Percentiles rank a stretch among this genome's conserved stretches.
phyloP scores from a whole-genome alignment of 2,329 filamentous ascomycete genomes.

The Colletotrichum eremochloae region DNA sequence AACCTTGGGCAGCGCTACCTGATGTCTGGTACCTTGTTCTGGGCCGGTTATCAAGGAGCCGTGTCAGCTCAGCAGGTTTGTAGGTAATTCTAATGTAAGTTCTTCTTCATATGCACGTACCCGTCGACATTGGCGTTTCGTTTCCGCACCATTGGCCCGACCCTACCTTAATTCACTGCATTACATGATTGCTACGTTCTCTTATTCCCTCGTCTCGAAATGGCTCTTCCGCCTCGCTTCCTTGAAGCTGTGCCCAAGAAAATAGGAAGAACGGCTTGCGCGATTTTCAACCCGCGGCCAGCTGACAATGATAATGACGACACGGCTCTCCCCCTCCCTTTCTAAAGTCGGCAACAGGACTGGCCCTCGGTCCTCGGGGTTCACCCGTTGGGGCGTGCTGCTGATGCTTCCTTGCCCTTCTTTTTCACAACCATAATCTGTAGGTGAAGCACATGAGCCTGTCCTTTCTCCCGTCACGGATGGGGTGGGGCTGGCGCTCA shows the following conservation, averaged over 20 bases:
- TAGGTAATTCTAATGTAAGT: conserved; percentile 41
- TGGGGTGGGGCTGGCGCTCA: conserved; percentile 31
- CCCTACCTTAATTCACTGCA: conserved; percentile 22
- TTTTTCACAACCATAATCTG: not conserved
- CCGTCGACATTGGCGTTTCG: conserved; percentile 18
- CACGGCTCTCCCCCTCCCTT: conserved; percentile 10
- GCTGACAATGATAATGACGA: conserved; percentile 30
- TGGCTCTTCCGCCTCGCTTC: conserved; percentile 31
- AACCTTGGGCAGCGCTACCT: conserved; percentile 30
- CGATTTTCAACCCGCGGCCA: conserved; percentile 38
- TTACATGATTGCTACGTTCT: conserved; percentile 25
- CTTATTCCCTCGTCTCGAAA: conserved; percentile 18
- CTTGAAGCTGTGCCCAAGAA: conserved; percentile 27
- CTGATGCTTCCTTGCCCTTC: conserved; percentile 11
- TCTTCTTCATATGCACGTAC: conserved; percentile 32
- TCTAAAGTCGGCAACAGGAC: not conserved
- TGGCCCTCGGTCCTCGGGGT: conserved; percentile 15
- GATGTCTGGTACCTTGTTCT: conserved; percentile 32
- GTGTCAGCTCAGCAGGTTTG: conserved; percentile 28
- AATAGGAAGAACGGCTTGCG: conserved; percentile 28
- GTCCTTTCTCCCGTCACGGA: not conserved
- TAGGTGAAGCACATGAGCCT: conserved; percentile 19
- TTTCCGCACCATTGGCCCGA: conserved; percentile 17
- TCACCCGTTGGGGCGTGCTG: conserved; percentile 23
- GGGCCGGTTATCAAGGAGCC: conserved; percentile 24